Conservation (phyloP, 176 grass and related monocot species). For the Puccinellia tenuiflora region DNA sequence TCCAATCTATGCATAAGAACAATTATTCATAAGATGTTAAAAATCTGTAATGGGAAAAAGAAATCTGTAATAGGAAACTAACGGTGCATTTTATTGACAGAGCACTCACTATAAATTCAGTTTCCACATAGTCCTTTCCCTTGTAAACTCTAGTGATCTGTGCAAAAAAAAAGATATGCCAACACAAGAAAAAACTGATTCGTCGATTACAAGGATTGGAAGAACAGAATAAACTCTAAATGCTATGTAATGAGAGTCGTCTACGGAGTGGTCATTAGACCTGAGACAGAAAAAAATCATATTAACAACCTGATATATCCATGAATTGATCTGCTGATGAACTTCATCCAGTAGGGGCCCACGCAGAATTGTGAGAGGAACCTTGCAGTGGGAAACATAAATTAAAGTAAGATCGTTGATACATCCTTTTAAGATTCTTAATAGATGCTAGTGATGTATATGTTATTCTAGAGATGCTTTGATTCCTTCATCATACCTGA, state of each 20-base stretch:
- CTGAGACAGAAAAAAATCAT: background rate
- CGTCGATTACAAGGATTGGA: background rate
- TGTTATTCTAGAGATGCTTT: background rate
- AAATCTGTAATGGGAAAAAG: background rate
- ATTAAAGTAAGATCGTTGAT: background rate
- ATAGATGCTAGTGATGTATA: constrained; percentile 14
- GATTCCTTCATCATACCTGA: constrained; percentile 43
- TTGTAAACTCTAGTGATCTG: constrained; percentile 89
- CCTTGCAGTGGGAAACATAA: constrained; percentile 40
- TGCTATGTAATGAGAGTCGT: background rate
- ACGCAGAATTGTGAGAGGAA: constrained; percentile 52
- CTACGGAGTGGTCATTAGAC: background rate
- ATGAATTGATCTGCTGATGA: constrained; percentile 89
- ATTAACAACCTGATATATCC: constrained; percentile 86
- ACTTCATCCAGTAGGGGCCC: constrained; percentile 95
- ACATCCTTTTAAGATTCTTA: background rate
- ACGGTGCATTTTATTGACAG: constrained; percentile 1
- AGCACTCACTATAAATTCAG: constrained; percentile 76
- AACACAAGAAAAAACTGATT: background rate
- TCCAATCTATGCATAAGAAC: constrained; percentile 62
- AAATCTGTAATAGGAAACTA: constrained; percentile 15
- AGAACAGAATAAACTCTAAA: constrained; percentile 4
- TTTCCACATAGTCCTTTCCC: constrained; percentile 85
- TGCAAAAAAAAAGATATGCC: background rate
- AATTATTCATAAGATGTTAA: constrained; percentile 10